These are phyloP conservation scores for Pseudocercospora cruenta DNA, from an alignment of 2,329 filamentous ascomycete species.

Conservation along the genomic window DNA sequence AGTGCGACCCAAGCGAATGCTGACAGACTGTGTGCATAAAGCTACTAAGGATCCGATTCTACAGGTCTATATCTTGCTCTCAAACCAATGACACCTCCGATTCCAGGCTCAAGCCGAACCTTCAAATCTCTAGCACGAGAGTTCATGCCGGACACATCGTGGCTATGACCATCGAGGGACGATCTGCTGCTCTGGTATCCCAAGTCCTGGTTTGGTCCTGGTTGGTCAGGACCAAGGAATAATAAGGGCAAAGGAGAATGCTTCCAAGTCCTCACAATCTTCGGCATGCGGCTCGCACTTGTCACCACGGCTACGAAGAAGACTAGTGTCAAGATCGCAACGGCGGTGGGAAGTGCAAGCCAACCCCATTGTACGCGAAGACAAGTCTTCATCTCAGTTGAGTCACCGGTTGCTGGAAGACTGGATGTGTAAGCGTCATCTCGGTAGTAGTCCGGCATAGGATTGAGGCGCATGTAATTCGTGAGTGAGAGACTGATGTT, in stretches of 20 bases:
- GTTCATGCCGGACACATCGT: neutral
- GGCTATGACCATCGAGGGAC: neutral
- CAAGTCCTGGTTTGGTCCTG: neutral
- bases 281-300: slow-evolving; percentile 2
- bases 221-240: slow-evolving; percentile 10
- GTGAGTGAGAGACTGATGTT: slow-evolving; percentile 19
- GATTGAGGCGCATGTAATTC: slow-evolving; percentile 20
- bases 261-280: slow-evolving; percentile 18
- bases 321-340: slow-evolving; percentile 14
- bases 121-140: neutral
- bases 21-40: neutral
- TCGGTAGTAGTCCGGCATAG: neutral
- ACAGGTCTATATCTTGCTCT: neutral
- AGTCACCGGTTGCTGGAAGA: neutral
- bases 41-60: neutral
- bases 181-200: neutral
- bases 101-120: neutral
- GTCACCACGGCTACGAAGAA: slow-evolving; percentile 14
- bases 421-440: slow-evolving; percentile 1
- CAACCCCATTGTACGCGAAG: slow-evolving; percentile 17
- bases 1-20: neutral
- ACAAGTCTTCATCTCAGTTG: slow-evolving; percentile 14
- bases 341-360: slow-evolving; percentile 8
- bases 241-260: slow-evolving; percentile 17
- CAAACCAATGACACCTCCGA: neutral